phyloP scores from a whole-genome alignment of 148 eudicot species.

The Rhododendron molle region DNA sequence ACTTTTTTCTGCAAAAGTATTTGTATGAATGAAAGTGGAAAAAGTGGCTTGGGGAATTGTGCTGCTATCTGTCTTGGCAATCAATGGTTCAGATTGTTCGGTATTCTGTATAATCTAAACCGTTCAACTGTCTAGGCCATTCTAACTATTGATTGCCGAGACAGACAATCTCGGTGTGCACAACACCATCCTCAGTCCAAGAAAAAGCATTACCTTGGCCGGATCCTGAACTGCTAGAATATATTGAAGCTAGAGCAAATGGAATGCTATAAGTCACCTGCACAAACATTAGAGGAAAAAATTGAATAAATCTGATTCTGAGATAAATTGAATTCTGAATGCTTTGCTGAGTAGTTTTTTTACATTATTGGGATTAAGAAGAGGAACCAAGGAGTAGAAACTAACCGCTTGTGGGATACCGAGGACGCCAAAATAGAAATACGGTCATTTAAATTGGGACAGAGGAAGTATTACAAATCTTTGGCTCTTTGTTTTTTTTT shows the following conservation, averaged over 20 bases:
- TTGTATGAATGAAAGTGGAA: neutral
- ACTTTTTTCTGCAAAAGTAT: neutral
- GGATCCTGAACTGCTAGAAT: neutral
- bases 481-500: too few species aligned
- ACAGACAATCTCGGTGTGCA: fast-evolving
- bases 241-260: constrained; percentile 2
- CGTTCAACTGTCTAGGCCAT: too few species aligned
- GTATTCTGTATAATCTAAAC: too few species aligned
- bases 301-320: neutral
- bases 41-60: too few species aligned
- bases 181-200: too few species aligned
- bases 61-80: too few species aligned
- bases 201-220: neutral
- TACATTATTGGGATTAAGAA: too few species aligned
- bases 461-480: too few species aligned
- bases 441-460: too few species aligned
- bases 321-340: neutral
- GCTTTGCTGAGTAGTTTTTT: neutral
- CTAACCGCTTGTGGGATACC: constrained; percentile 5
- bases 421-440: neutral
- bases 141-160: too few species aligned
- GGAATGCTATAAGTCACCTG: constrained; percentile 8
- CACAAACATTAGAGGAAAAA: neutral
- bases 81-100: too few species aligned
- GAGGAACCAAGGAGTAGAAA: neutral